Percentiles rank a stretch among this genome's conserved stretches.
phyloP scores from a whole-genome alignment of 129 eudicot genomes.

The Chrysanthemum seticuspe region DNA sequence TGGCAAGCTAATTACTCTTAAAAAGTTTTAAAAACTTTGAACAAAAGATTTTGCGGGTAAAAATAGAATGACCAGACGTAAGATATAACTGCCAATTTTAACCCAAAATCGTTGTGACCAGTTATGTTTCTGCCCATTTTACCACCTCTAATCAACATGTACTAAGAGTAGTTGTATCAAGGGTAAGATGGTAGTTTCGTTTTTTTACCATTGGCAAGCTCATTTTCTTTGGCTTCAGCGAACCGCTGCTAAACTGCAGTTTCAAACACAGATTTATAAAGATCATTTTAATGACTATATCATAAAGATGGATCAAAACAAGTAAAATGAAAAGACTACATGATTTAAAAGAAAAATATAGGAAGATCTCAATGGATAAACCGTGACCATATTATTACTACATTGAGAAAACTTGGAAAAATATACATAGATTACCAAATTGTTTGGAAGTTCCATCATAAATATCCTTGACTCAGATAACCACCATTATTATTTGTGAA shows the following conservation, averaged over 20 bases:
- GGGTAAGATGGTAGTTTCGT: slow-evolving; percentile 4
- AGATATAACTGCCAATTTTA: background rate
- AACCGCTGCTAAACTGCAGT: slow-evolving; percentile 37
- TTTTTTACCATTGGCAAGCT: slow-evolving; percentile 73
- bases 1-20: background rate
- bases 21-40: background rate
- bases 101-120: background rate
- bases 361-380: too few species aligned
- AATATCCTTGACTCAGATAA: too few species aligned
- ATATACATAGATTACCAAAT: too few species aligned
- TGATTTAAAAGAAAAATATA: too few species aligned
- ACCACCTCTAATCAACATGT: background rate
- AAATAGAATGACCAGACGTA: background rate
- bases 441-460: too few species aligned
- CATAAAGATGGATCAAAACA: too few species aligned
- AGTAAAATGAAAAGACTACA: too few species aligned
- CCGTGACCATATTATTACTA: too few species aligned
- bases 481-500: too few species aligned
- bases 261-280: too few species aligned
- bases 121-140: background rate
- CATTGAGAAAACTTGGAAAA: too few species aligned
- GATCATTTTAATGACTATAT: too few species aligned
- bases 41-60: background rate
- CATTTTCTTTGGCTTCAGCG: slow-evolving; percentile 82
- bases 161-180: background rate